Percentiles rank a stretch among this genome's conserved stretches.
Conservation (phyloP, 2,329 filamentous ascomycete species). For the Colletotrichum sp. region DNA sequence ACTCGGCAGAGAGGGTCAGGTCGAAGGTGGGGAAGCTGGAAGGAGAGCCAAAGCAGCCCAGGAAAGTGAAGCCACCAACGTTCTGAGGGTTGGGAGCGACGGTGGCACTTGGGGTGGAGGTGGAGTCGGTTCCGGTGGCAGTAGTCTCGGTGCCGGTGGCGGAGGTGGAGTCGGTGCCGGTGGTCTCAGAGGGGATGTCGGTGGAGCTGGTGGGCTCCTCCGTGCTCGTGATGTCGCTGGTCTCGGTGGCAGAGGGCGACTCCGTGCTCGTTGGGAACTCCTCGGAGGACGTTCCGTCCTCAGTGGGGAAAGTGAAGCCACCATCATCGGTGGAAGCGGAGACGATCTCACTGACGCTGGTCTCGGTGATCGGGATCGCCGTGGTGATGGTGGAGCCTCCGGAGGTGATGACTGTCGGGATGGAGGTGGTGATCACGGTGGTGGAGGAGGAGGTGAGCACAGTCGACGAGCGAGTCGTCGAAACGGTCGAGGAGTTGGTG, state of each 20-base stretch:
- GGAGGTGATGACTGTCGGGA: background rate
- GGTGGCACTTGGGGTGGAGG: background rate
- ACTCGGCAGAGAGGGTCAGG: slow-evolving; percentile 4
- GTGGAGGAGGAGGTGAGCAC: background rate
- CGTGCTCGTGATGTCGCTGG: background rate
- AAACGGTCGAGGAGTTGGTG: background rate
- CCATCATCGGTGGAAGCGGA: background rate
- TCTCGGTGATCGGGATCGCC: background rate
- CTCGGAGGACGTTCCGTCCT: too few species aligned
- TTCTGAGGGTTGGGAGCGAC: slow-evolving; percentile 8
- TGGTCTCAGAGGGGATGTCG: background rate
- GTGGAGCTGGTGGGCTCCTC: background rate
- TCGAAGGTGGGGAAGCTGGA: slow-evolving; percentile 31
- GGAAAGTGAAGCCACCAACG: slow-evolving; percentile 24
- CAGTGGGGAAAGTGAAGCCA: background rate
- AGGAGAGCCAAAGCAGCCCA: slow-evolving; percentile 32
- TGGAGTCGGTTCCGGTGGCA: background rate
- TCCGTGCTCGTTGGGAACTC: background rate
- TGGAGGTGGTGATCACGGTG: background rate
- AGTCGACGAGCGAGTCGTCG: background rate
- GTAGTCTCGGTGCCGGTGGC: background rate
- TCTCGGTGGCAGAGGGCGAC: background rate
- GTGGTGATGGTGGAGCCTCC: background rate
- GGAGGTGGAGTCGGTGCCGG: background rate
- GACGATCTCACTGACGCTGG: background rate